Conservation (phyloP, 78 protist genomes). For the Mantamonas sphyraenae region DNA sequence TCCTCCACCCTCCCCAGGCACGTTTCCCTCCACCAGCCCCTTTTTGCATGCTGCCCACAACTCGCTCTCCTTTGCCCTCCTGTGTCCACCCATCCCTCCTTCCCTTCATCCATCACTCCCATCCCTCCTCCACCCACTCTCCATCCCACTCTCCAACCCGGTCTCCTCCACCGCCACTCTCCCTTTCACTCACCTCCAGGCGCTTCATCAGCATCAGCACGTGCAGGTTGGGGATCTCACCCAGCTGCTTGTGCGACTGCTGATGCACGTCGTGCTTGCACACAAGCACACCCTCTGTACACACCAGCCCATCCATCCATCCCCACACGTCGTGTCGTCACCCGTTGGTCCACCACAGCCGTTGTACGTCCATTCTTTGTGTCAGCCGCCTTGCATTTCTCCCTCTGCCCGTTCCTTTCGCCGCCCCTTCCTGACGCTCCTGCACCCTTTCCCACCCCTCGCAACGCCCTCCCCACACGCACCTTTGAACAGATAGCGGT, state of each 20-base stretch:
- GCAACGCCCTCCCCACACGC: not conserved
- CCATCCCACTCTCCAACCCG: not conserved
- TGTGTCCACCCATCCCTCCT: not conserved
- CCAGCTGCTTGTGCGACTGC: constrained; percentile 44
- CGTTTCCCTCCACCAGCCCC: too few species aligned
- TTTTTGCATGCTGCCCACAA: not conserved
- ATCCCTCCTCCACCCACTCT: not conserved
- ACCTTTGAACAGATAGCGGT: constrained; percentile 28
- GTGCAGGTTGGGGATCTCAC: constrained; percentile 70
- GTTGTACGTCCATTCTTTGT: too few species aligned
- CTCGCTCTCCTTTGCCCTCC: not conserved
- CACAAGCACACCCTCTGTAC: constrained; percentile 83
- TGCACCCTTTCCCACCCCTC: not conserved
- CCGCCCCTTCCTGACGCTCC: not conserved
- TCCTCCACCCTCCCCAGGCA: too few species aligned
- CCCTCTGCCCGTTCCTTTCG: not conserved
- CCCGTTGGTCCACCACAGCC: too few species aligned
- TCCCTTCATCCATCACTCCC: not conserved
- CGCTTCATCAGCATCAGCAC: constrained; percentile 68
- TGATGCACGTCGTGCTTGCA: constrained; percentile 69
- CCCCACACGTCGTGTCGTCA: not conserved
- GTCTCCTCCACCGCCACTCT: not conserved
- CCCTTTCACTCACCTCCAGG: constrained; percentile 69
- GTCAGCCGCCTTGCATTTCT: too few species aligned
- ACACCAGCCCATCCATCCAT: not conserved